phyloP scores from a whole-genome alignment of 1,284 basidiomycete genomes.

The Cystobasidium slooffiae region DNA sequence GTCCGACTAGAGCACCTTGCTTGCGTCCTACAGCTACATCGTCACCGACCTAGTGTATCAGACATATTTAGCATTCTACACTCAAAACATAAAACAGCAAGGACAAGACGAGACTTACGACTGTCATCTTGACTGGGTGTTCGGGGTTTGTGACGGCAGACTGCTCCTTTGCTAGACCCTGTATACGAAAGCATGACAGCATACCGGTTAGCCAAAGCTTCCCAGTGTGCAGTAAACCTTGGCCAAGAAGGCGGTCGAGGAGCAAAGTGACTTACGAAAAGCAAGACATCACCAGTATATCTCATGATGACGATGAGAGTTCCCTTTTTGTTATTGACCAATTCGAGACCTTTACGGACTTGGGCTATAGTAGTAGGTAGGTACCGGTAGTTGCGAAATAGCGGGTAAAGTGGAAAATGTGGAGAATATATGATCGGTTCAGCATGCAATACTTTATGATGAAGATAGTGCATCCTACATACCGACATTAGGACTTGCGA shows the following conservation, averaged over 20 bases:
- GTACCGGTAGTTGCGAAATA: neutral
- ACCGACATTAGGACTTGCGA: constrained; percentile 60
- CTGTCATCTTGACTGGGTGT: constrained; percentile 74
- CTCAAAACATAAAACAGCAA: neutral
- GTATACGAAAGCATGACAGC: too few relatives aligned
- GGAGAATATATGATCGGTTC: constrained; percentile 2
- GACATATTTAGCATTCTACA: neutral
- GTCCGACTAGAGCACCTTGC: constrained; percentile 73
- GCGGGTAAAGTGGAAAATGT: neutral
- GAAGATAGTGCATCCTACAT: neutral
- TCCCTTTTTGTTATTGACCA: constrained; percentile 76
- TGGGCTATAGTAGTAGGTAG: constrained; percentile 9
- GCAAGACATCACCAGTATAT: constrained; percentile 51
- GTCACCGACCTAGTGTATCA: constrained; percentile 61
- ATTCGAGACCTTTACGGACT: constrained; percentile 64
- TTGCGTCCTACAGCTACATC: constrained; percentile 82
- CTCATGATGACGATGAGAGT: constrained; percentile 47
- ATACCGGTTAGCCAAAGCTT: constrained; percentile 58
- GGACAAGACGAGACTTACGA: constrained; percentile 64
- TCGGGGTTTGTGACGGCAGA: constrained; percentile 72
- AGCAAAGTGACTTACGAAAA: constrained; percentile 15
- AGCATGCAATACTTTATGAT: neutral
- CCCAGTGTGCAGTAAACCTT: neutral
- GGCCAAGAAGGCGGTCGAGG: neutral
- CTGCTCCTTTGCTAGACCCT: constrained; percentile 80